Conservation (phyloP, 495 filamentous ascomycete genomes). For the Hypoxylon crocopeplum region DNA sequence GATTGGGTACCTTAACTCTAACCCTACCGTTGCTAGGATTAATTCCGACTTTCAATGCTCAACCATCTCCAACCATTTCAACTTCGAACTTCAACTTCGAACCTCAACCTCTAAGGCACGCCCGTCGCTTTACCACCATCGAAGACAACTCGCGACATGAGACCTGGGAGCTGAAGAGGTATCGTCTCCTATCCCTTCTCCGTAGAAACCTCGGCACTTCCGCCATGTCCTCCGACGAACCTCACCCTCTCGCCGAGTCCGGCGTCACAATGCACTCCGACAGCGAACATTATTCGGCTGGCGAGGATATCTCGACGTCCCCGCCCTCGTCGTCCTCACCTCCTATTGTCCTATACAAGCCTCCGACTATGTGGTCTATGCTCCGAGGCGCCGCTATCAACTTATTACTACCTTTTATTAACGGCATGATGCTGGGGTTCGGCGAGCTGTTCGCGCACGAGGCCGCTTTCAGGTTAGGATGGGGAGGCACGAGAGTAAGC, state of each 20-base stretch:
- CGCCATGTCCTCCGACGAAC: constrained; percentile 56
- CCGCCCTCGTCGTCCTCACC: constrained; percentile 72
- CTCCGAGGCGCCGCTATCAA: constrained; percentile 93
- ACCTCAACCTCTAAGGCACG: not conserved
- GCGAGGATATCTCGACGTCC: constrained; percentile 66
- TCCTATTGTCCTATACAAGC: constrained; percentile 85
- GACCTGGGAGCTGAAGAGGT: not conserved
- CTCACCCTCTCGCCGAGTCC: constrained; percentile 74
- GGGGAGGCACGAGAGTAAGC: constrained; percentile 89
- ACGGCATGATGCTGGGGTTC: constrained; percentile 97
- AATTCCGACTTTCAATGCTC: constrained; percentile 20
- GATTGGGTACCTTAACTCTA: not conserved
- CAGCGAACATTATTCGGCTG: constrained; percentile 85
- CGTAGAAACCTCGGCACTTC: constrained; percentile 28
- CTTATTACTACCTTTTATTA: constrained; percentile 90
- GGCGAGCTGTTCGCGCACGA: constrained; percentile 97
- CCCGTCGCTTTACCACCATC: not conserved
- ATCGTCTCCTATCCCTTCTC: constrained; percentile 15
- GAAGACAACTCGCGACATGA: constrained; percentile 8
- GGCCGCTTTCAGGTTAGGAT: constrained; percentile 88
- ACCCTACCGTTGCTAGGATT: not conserved
- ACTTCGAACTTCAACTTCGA: constrained; percentile 10
- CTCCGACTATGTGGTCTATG: constrained; percentile 84
- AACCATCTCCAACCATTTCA: constrained; percentile 28
- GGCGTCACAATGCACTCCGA: constrained; percentile 86